Evolutionary conservation across 805 yeast genomes (phyloP).

Genomic region (Yarrowia sp.): DNA sequence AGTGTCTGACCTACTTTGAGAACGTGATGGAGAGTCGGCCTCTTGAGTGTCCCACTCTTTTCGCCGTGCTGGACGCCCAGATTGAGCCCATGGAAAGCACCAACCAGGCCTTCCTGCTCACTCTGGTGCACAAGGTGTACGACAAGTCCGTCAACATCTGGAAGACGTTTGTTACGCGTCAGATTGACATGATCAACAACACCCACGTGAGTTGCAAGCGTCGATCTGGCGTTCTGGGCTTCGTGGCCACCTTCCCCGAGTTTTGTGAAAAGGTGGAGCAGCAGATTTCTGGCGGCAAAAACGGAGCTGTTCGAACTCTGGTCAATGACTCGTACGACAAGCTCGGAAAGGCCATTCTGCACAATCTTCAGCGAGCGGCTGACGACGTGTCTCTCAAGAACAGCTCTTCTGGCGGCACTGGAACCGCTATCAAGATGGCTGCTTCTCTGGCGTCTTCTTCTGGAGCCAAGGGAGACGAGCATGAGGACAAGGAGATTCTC

Average conservation of each 20-base stretch:
- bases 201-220: conserved; percentile 39
- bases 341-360: conserved; percentile 36
- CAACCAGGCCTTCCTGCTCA: conserved; percentile 61
- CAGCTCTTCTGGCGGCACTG: conserved; percentile 1
- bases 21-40: conserved; percentile 40
- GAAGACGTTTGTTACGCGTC: conserved; percentile 57
- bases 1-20: conserved; percentile 37
- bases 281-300: not conserved
- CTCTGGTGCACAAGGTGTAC: conserved; percentile 49
- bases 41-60: conserved; percentile 44
- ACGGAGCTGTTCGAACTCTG: conserved; percentile 32
- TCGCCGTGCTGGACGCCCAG: conserved; percentile 44
- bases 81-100: conserved; percentile 39
- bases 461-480: conserved; percentile 26
- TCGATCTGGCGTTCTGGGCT: conserved; percentile 44
- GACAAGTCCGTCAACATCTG: conserved; percentile 54
- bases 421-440: conserved; percentile 9
- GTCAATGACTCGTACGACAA: conserved; percentile 37
- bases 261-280: conserved; percentile 44
- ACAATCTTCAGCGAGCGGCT: conserved; percentile 35
- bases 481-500: conserved; percentile 40
- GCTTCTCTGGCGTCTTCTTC: conserved; percentile 18
- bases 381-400: conserved; percentile 28
- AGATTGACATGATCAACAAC: conserved; percentile 47
- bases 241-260: conserved; percentile 48